Evolutionary conservation across 352 stramenopile species (phyloP), one percentile per base, ranked within the genome.

Genomic region (Thraustochytrium sp.): DNA sequence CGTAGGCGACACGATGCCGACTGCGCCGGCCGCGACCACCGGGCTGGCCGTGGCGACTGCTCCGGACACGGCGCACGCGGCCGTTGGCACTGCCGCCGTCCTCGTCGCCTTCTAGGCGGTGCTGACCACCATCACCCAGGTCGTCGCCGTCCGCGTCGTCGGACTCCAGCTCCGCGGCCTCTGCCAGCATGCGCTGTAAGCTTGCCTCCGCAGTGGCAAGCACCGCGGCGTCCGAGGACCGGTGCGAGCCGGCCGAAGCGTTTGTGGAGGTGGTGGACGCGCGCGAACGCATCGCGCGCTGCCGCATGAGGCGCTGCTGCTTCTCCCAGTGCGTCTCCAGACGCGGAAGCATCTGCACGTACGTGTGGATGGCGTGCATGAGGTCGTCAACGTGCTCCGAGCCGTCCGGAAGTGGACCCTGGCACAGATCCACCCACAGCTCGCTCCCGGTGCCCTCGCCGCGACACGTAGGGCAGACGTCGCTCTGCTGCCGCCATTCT

Each of bases 291-390:
- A 75, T 51, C 23, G 62, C 40, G 3, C 29, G 62, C 21, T 54
- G 62, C 36, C 68, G 48, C 37, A 80, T 44, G 4, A 64, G 29
- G 49, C 68, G 42, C n/a, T 80, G 68, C 23, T 42, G 53, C 8
- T 38, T 16, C 44, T 80, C 68, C 68, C 68, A 80, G 38, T 44
- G 68, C 37, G 68, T 80, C 68, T 80, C 68, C 4, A 80, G 68
- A 3, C 68, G 68, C 18, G 68, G 68, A 46, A 80, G 68, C 48
- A 80, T 65, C n/a, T 65, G 48, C n/a, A 80, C 34, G 53, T 55
- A 80, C 4, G 68, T 65, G 51, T 80, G 68, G 29, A 80, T 63
- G 34, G 68, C 68, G 23, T 80, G 68, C 31, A 80, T 51, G 51
- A 80, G 68, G 31, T 80, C 44, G 53, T 80, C 53, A 2, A 63